These are phyloP conservation scores for Cyberlindnera meyerae DNA, from an alignment of 805 yeast species.

Conservation along the genomic window DNA sequence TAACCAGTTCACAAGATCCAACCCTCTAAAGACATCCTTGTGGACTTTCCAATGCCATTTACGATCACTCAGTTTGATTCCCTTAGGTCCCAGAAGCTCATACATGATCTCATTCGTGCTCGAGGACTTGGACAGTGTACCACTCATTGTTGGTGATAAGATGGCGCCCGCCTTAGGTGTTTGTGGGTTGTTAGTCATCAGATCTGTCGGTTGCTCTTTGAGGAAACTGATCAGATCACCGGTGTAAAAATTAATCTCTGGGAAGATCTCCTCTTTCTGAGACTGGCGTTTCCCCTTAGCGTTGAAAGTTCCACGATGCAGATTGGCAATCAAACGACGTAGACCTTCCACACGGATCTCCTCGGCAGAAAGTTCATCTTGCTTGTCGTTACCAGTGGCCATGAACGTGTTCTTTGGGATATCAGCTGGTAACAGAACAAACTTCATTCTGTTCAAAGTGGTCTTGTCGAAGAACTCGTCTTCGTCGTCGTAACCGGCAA, in stretches of 20 bases:
- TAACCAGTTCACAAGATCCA: constrained; percentile 83
- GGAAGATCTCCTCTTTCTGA: constrained; percentile 45
- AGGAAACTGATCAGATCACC: constrained; percentile 73
- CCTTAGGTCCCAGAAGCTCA: constrained; percentile 62
- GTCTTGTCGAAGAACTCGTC: constrained; percentile 52
- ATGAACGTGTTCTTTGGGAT: constrained; percentile 47
- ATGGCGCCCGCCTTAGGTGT: too few species aligned
- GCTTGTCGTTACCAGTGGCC: constrained; percentile 35
- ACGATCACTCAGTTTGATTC: constrained; percentile 67
- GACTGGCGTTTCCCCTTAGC: constrained; percentile 35
- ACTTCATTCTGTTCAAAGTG: constrained; percentile 60
- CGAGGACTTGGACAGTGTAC: constrained; percentile 44
- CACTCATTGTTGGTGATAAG: constrained; percentile 16
- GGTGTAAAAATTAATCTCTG: constrained; percentile 82
- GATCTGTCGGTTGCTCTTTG: constrained; percentile 31
- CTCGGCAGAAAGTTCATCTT: constrained; percentile 69
- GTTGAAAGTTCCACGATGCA: constrained; percentile 53
- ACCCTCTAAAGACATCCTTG: constrained; percentile 75
- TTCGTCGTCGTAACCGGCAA: constrained; percentile 89
- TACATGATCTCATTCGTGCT: constrained; percentile 50
- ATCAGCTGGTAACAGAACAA: constrained; percentile 80
- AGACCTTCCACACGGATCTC: constrained; percentile 93
- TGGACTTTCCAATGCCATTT: constrained; percentile 88
- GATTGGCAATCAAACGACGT: constrained; percentile 55
- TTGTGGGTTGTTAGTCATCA: too few species aligned